Conservation (phyloP, 1,284 basidiomycete species). For the Cystobasidium sp. region DNA sequence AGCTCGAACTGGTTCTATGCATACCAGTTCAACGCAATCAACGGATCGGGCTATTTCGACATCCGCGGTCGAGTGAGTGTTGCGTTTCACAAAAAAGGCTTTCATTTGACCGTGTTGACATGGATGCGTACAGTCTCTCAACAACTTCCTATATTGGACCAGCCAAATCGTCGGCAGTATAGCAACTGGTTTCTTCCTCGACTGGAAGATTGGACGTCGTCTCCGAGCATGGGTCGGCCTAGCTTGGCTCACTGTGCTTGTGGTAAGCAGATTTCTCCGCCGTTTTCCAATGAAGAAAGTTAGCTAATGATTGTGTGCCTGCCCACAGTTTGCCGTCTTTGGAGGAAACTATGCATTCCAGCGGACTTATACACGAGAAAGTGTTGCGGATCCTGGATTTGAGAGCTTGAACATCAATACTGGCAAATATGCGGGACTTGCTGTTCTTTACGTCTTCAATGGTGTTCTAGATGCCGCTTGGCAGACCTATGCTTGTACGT, state of each 20-base stretch:
- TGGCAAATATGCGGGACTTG: slow-evolving; percentile 62
- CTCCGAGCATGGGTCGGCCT: slow-evolving; percentile 29
- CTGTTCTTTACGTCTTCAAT: slow-evolving; percentile 66
- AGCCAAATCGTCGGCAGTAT: slow-evolving; percentile 62
- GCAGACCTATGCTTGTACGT: slow-evolving; percentile 66
- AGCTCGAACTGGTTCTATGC: slow-evolving; percentile 53
- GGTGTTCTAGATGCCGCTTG: slow-evolving; percentile 66
- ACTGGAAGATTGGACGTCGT: slow-evolving; percentile 28
- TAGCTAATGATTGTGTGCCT: slow-evolving; percentile 56
- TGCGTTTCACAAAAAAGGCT: too few relatives aligned
- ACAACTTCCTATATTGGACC: slow-evolving; percentile 55
- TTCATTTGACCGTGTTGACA: too few relatives aligned
- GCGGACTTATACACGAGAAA: slow-evolving; percentile 65
- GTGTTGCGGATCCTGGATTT: slow-evolving; percentile 56
- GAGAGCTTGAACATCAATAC: slow-evolving; percentile 65
- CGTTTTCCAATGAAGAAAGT: too few relatives aligned
- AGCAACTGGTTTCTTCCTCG: slow-evolving; percentile 39
- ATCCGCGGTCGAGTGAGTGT: slow-evolving; percentile 29
- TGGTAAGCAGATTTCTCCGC: slow-evolving; percentile 1
- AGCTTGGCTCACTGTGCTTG: slow-evolving; percentile 12
- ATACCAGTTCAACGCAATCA: slow-evolving; percentile 37
- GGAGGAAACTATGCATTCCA: slow-evolving; percentile 38
- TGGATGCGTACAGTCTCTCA: slow-evolving; percentile 54
- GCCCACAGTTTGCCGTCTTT: slow-evolving; percentile 31
- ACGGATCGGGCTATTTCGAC: slow-evolving; percentile 33